Evolutionary conservation across 1,284 basidiomycete genomes (phyloP), one percentile per base, ranked within the genome.

Genomic region (Amylostereum chailletii): DNA sequence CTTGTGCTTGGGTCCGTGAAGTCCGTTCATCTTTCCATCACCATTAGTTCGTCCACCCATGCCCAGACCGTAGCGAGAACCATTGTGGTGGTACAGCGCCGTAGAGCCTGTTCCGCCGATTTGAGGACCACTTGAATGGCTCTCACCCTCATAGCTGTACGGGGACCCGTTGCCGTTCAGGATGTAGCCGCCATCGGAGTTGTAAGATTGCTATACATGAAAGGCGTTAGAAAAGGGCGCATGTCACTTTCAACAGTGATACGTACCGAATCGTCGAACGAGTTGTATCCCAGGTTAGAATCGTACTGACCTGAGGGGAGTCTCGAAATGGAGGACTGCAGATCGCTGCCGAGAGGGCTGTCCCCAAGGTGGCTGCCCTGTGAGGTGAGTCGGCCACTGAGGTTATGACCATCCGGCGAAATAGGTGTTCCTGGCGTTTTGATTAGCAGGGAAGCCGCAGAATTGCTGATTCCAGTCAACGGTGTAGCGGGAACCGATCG

Each of bases 1-100:
- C 70, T 93, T 94, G 70, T 94, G 92, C 69, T 94, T 94, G 49
- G 90, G 80, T 39, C 91, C 92, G 60, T 93, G 89, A 47, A 93
- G 66, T 11, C 92, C 91, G 58, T 89, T 89, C 79, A 90, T 87
- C 67, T 90, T 91, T 52, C 77, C 68, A 56, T 90, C 85, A 31
- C 69, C 65, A 44, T 69, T 61, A 52, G 57, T 57, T 1, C 82
- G 75, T 2, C 75, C 74, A 46, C 74, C 72, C 51, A 83, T 62
- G 37, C 79, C 78, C 33, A 87, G 65, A 39, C 86, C 86, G 57
- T 88, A 90, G 54, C 87, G 82, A 53, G 85, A 75, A 1, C 81
- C 83, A 52, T 84, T 81, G 59, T 88, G 85, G 49, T 86, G 83
- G 63, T 93, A 93, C 36, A 92, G 68, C 4, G 87, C 83, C 7